Evolutionary conservation across 257 asterid genomes (phyloP).

Genomic region (Solanum paucissectum): DNA sequence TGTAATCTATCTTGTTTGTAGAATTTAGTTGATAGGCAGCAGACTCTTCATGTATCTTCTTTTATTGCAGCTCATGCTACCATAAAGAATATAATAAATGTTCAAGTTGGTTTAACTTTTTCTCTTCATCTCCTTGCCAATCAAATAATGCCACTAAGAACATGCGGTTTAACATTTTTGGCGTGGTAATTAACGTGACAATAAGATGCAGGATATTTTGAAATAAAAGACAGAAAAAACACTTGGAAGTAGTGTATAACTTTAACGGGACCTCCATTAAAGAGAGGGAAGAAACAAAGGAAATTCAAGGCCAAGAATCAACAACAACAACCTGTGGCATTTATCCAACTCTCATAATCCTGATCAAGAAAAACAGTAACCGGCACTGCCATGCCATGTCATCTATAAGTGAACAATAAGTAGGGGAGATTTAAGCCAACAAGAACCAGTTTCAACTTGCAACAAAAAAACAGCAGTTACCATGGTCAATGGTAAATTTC

Average conservation of each 20-base stretch:
- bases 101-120: neutral
- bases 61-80: constrained; percentile 23
- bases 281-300: neutral
- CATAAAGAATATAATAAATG: constrained; percentile 16
- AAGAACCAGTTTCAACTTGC: neutral
- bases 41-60: constrained; percentile 13
- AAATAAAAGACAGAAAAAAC: neutral
- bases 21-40: constrained; percentile 28
- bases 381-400: neutral
- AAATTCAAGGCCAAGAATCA: neutral
- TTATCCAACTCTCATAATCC: neutral
- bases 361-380: neutral
- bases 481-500: neutral
- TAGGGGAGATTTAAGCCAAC: neutral
- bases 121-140: neutral
- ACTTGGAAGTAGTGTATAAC: neutral
- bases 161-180: no score
- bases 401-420: neutral
- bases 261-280: neutral
- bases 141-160: neutral
- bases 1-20: constrained; percentile 38
- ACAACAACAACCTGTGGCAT: neutral
- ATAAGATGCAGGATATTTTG: neutral
- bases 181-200: neutral
- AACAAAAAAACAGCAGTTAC: neutral